Evolutionary conservation across 73 alveolate species (phyloP).

Genomic region (Effrenium voratum): DNA sequence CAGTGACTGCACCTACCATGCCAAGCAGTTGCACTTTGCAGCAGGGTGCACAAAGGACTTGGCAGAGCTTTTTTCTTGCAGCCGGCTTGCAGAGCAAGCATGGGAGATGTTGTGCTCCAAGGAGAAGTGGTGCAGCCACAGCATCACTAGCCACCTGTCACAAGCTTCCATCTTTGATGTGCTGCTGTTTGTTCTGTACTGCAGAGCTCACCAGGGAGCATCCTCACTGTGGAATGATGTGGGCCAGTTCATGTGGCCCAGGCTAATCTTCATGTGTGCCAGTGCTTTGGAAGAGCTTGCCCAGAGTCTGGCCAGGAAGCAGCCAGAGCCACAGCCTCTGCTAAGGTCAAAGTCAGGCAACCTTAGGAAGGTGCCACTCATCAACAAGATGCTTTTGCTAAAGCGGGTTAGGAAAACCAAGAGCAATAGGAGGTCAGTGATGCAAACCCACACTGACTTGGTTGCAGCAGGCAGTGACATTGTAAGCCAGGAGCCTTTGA

Average conservation of each 20-base stretch:
- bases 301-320: background rate
- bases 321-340: background rate
- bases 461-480: background rate
- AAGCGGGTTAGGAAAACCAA: background rate
- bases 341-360: background rate
- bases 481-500: background rate
- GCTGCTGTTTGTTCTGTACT: background rate
- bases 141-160: background rate
- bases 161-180: background rate
- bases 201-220: background rate
- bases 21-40: background rate
- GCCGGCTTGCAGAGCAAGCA: background rate
- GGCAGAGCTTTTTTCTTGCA: background rate
- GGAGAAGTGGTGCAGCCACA: background rate
- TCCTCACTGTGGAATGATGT: background rate
- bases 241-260: background rate
- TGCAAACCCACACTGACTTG: background rate
- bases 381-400: background rate
- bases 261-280: background rate
- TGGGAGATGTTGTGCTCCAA: background rate
- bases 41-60: background rate
- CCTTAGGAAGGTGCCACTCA: background rate
- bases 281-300: background rate
- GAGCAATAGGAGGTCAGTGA: background rate
- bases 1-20: background rate